Evolutionary conservation across 2,329 filamentous ascomycete species (phyloP).

Genomic region (Phyllachora maydis): DNA sequence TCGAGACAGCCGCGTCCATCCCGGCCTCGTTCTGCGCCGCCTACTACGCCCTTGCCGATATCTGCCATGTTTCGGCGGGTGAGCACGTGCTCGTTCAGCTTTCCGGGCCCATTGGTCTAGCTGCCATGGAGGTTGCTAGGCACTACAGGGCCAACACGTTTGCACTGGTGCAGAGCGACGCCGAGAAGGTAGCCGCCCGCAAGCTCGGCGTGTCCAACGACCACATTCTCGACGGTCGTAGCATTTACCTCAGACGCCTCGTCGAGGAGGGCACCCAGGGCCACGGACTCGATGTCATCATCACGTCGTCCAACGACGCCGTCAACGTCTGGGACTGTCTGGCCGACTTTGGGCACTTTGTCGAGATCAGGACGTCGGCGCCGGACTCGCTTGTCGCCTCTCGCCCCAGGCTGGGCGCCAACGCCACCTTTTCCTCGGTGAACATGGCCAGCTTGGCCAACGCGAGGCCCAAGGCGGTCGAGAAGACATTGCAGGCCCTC

Average conservation of each 20-base stretch:
- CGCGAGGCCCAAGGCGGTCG: conserved; percentile 3
- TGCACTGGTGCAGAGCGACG: conserved; percentile 4
- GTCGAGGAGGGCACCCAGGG: conserved; percentile 4
- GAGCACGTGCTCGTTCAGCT: conserved; percentile 7
- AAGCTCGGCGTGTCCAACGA: conserved; percentile 3
- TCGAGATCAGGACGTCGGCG: conserved; percentile 5
- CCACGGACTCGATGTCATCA: conserved; percentile 5
- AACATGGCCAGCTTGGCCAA: conserved; percentile 5
- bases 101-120: conserved; percentile 5
- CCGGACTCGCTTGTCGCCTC: conserved; percentile 2
- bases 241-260: conserved; percentile 5
- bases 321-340: conserved; percentile 6
- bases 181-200: conserved; percentile 2
- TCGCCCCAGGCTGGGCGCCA: conserved; percentile 4
- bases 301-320: conserved; percentile 4
- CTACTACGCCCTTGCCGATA: conserved; percentile 4
- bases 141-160: conserved; percentile 4
- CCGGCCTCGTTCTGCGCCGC: conserved; percentile 4
- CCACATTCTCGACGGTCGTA: conserved; percentile 4
- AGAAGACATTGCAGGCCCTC: conserved; percentile 3
- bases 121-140: conserved; percentile 5
- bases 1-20: conserved; percentile 5
- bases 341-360: conserved; percentile 6
- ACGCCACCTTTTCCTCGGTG: conserved; percentile 5
- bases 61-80: conserved; percentile 5